Evolutionary conservation across 768 basidiomycete genomes (phyloP).

Genomic region (Tylopilus intermedius): DNA sequence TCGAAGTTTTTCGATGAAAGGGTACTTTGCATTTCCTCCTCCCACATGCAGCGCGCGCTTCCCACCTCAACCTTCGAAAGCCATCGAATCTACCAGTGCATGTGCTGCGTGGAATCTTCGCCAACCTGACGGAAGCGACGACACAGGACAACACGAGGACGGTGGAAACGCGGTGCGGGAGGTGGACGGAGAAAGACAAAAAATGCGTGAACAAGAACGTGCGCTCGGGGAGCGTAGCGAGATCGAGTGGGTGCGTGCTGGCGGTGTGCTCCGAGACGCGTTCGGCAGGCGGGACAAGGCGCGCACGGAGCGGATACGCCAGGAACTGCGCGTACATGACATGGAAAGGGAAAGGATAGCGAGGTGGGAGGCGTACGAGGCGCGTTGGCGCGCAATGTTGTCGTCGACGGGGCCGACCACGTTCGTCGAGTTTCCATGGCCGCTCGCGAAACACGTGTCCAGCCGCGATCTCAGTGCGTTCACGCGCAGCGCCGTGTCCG

Average conservation of each 20-base stretch:
- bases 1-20: conserved; percentile 14
- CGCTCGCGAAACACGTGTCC: conserved; percentile 29
- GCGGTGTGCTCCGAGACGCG: conserved; percentile 50
- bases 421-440: conserved; percentile 65
- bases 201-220: conserved; percentile 31
- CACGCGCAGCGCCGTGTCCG: conserved; percentile 37
- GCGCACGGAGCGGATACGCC: conserved; percentile 46
- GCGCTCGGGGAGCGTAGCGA: conserved; percentile 47
- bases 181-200: conserved; percentile 14
- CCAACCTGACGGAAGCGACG: background rate
- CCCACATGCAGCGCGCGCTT: background rate
- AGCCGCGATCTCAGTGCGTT: conserved; percentile 30
- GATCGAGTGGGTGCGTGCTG: conserved; percentile 56
- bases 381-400: conserved; percentile 42
- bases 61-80: background rate
- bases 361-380: conserved; percentile 53
- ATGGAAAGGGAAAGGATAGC: conserved; percentile 35
- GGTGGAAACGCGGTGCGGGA: background rate
- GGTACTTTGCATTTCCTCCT: conserved; percentile 25
- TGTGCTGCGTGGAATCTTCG: conserved; percentile 1
- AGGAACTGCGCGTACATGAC: conserved; percentile 43
- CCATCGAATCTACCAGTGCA: background rate
- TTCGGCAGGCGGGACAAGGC: conserved; percentile 44
- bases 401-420: conserved; percentile 26
- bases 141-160: background rate